Evolutionary conservation across 2,329 filamentous ascomycete genomes (phyloP), one percentile per base, ranked within the genome.

Genomic region (Scleromitrula shiraiana): DNA sequence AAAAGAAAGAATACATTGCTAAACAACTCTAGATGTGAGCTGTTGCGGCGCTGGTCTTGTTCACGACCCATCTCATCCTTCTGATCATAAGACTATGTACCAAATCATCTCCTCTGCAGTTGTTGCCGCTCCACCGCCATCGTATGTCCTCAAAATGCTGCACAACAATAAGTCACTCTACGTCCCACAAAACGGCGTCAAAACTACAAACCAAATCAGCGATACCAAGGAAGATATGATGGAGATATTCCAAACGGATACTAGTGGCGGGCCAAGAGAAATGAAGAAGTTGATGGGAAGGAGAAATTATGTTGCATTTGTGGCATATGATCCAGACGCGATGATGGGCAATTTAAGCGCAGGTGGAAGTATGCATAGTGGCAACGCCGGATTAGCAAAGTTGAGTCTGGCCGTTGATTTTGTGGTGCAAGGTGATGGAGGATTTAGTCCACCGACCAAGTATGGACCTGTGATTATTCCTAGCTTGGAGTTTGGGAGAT

Each of bases 181-280:
- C 66, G 76, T 98, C 46, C 93, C 93, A 0, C 75, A 78, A 46
- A 98, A 98, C 66, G 91, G 91, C n/a, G 81, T 88, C 49, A 78
- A 79, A 55, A 82, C 85, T 1, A 84, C 76, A 2, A 80, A 88
- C 52, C 77, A 83, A 55, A 77, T 86, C 1, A 85, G 83, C 2
- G 93, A 98, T 65, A 98, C 93, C 39, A 97, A 98, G 68, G 93
- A 98, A 67, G 93, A 98, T 68, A 98, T 98, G 93, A 95, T 98
- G 86, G 93, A 98, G 71, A 94, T 98, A 57, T 98, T 98, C 76
- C 88, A 93, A 61, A 87, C 84, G 7, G 93, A 98, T 59, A 88
- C 93, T 14, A 88, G 83, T 46, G 91, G 93, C n/a, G 73, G 80
- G 29, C 74, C 82, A 0, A 77, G 90, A 39, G 91, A 96, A 66